phyloP scores from a whole-genome alignment of 129 eudicot genomes.

The Artemisia annua region DNA sequence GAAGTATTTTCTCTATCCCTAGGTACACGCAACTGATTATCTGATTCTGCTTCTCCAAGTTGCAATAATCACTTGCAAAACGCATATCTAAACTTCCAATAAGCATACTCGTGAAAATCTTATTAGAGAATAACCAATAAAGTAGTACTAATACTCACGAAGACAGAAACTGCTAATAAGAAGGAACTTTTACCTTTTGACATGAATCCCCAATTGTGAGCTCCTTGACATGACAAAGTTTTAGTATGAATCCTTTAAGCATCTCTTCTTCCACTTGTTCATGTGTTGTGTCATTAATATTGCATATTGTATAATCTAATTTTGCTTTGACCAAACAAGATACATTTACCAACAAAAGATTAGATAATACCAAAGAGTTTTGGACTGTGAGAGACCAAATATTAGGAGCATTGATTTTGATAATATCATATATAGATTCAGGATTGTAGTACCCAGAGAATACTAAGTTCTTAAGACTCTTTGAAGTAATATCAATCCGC shows the following conservation, averaged over 20 bases:
- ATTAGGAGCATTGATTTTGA: neutral
- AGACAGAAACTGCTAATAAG: neutral
- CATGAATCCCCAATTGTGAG: too few relatives aligned
- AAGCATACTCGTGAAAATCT: neutral
- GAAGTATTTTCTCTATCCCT: too few relatives aligned
- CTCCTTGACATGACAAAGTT: conserved; percentile 4
- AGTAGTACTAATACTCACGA: too few relatives aligned
- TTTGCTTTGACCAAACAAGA: conserved; percentile 1
- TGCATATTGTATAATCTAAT: neutral
- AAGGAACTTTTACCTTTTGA: too few relatives aligned
- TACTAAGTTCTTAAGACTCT: neutral
- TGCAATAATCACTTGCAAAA: neutral
- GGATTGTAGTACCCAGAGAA: neutral
- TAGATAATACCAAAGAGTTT: neutral
- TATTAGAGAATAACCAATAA: neutral
- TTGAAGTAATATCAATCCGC: neutral
- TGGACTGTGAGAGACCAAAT: neutral
- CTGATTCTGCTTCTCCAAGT: too few relatives aligned
- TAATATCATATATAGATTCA: neutral
- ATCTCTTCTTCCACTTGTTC: neutral
- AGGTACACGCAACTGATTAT: too few relatives aligned
- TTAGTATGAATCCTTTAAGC: neutral
- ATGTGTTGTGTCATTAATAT: neutral
- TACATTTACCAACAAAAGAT: neutral
- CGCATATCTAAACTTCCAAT: neutral